These are phyloP conservation scores for Arthromyces matolae DNA, from an alignment of 768 basidiomycete genomes.

Conservation along the genomic window DNA sequence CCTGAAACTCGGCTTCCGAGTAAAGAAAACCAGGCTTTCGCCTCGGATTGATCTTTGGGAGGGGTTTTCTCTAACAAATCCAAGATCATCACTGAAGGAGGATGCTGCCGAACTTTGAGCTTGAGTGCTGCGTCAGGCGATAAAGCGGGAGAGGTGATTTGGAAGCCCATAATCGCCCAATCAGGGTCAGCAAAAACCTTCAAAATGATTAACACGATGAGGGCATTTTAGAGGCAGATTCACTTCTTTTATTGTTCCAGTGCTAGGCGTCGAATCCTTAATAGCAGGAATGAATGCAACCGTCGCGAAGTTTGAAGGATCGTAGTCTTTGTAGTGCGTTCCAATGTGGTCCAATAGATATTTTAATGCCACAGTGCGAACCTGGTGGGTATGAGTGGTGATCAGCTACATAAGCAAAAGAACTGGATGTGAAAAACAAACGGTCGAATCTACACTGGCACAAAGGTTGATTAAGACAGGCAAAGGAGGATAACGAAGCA, in stretches of 20 bases:
- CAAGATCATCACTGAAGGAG: slow-evolving; percentile 59
- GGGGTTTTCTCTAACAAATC: slow-evolving; percentile 55
- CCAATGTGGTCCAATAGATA: slow-evolving; percentile 78
- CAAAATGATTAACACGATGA: not conserved
- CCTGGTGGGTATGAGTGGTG: slow-evolving; percentile 14
- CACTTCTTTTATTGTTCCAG: slow-evolving; percentile 69
- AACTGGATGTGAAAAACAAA: slow-evolving; percentile 11
- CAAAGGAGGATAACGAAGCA: slow-evolving; percentile 67
- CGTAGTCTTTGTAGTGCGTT: slow-evolving; percentile 57
- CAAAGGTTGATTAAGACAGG: slow-evolving; percentile 66
- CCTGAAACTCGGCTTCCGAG: slow-evolving; percentile 62
- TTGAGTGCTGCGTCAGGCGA: slow-evolving; percentile 53
- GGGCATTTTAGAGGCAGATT: slow-evolving; percentile 7
- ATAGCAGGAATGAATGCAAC: slow-evolving; percentile 79
- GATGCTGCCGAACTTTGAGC: slow-evolving; percentile 67
- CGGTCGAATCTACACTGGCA: slow-evolving; percentile 45
- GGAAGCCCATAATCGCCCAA: slow-evolving; percentile 76
- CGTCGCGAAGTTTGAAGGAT: slow-evolving; percentile 49
- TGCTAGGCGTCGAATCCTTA: slow-evolving; percentile 42
- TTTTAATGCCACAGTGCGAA: slow-evolving; percentile 62
- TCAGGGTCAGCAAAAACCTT: slow-evolving; percentile 69
- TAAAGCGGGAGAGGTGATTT: slow-evolving; percentile 53
- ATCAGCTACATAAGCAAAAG: not conserved
- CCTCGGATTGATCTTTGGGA: slow-evolving; percentile 50
- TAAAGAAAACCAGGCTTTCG: slow-evolving; percentile 63